Conservation (phyloP, 306 rosid species). For the Prunus kanzakura region DNA sequence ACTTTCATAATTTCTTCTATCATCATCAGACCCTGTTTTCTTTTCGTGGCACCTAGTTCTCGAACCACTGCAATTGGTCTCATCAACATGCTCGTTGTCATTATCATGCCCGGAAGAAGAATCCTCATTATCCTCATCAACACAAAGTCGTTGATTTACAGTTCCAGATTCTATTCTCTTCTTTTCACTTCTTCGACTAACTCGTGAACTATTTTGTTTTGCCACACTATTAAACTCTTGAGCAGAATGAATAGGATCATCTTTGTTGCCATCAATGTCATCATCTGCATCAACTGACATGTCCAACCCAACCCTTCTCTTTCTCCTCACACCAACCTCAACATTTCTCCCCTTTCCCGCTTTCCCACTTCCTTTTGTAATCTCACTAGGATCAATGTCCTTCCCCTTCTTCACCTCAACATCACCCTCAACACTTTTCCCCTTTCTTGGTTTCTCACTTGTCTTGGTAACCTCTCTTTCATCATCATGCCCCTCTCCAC, state of each 20-base stretch:
- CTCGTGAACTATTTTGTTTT: conserved; percentile 32
- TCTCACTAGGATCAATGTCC: not conserved
- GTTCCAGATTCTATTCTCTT: conserved; percentile 22
- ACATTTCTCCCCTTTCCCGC: not conserved
- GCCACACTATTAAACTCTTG: conserved; percentile 11
- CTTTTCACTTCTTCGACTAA: not conserved
- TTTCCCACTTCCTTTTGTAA: conserved; percentile 3
- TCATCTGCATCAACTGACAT: not conserved
- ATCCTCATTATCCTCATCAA: conserved; percentile 16
- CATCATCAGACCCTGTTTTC: not conserved
- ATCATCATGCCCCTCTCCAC: not conserved
- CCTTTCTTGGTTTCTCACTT: not conserved
- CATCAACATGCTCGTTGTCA: not conserved
- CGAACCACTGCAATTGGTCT: not conserved
- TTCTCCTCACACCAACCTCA: conserved; percentile 24
- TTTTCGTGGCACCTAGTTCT: not conserved
- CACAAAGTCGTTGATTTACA: conserved; percentile 16
- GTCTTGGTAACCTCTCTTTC: not conserved
- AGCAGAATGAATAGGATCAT: not conserved
- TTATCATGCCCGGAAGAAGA: conserved; percentile 7
- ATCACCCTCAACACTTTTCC: not conserved
- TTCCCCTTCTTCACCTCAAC: not conserved
- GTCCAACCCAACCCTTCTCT: conserved; percentile 24
- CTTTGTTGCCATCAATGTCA: not conserved
- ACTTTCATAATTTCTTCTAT: not conserved